Evolutionary conservation across 2,329 filamentous ascomycete species (phyloP), one percentile per base, ranked within the genome.

Genomic region (Epicoccum sorghinum): DNA sequence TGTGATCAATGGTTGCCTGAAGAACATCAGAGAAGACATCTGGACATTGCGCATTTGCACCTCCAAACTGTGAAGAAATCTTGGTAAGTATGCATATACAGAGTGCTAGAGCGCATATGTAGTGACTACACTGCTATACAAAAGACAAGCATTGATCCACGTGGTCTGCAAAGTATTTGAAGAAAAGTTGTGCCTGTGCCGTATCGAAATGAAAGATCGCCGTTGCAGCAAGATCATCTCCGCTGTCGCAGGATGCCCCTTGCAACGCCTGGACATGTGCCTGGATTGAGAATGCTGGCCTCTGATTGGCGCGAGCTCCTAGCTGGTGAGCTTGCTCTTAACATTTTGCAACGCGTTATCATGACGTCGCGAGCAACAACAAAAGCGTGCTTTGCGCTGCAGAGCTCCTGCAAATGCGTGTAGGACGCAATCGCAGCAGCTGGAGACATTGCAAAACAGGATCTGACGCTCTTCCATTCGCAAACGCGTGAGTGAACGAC

Each of bases 211-310:
- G 52, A 55, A 25, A 37, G 46, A 55, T 50, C 36, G 41, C 35
- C 52, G 24, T 24, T 14, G 36, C 36, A 44, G 27, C 37, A 30
- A 50, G 37, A 41, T 50, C 52, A 50, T 55, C 41, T 55, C 52
- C 52, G 52, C 46, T 30, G 52, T 42, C 32, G 52, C 52, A 50
- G 45, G 36, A 32, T 33, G 37, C 23, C 52, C 52, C 52, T 49
- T 50, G 52, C 37, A 33, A 36, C 4, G 35, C 29, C 22, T 35
- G 36, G 48, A 33, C 29, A 25, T 38, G 46, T 46, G 38, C 41
- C 46, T 50, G 46, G n/a, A 46, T 37, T 42, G 52, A 29, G 37
- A 45, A 6, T 4, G 14, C 22, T 41, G 14, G 41, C 13, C 13
- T 49, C 14, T 49, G 41, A 55, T 49, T 55, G 45, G 52, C 7